Evolutionary conservation across 2,329 filamentous ascomycete genomes (phyloP).

Genomic region (Fusarium subtropicale): DNA sequence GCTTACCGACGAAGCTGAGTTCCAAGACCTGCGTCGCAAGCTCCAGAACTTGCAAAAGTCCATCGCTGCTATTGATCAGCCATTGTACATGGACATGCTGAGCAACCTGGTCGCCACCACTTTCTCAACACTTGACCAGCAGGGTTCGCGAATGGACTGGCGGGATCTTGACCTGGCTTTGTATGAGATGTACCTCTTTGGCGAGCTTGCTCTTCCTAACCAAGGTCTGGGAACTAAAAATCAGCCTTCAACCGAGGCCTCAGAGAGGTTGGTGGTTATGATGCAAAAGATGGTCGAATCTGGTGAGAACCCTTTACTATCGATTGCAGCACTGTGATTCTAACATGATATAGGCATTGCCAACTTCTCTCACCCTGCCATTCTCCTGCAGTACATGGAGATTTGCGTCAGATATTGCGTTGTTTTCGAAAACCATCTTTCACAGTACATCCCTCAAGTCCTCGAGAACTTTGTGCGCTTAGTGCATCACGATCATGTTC

Average conservation of each 20-base stretch:
- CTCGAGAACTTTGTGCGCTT: conserved; percentile 92
- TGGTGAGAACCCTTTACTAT: conserved; percentile 65
- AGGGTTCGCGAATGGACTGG: conserved; percentile 85
- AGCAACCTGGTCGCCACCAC: conserved; percentile 89
- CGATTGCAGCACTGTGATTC: not conserved
- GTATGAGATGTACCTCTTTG: conserved; percentile 95
- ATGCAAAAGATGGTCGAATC: conserved; percentile 97
- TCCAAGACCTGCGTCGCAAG: conserved; percentile 91
- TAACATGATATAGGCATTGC: conserved; percentile 73
- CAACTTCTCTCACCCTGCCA: conserved; percentile 87
- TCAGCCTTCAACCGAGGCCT: conserved; percentile 80
- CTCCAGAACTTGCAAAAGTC: conserved; percentile 93
- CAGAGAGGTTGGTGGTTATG: conserved; percentile 87
- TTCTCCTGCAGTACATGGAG: conserved; percentile 97
- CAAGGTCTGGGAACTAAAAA: conserved; percentile 89
- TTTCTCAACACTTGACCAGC: conserved; percentile 82
- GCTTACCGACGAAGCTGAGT: conserved; percentile 96
- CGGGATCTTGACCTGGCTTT: conserved; percentile 93
- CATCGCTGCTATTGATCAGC: conserved; percentile 88
- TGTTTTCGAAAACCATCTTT: conserved; percentile 87
- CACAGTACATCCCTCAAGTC: conserved; percentile 81
- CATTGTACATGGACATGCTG: conserved; percentile 87
- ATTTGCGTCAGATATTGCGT: conserved; percentile 94
- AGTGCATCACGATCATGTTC: conserved; percentile 87
- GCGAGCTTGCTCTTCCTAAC: conserved; percentile 90